Conservation (phyloP, 257 asterid genomes). For the Salvia splendens region DNA sequence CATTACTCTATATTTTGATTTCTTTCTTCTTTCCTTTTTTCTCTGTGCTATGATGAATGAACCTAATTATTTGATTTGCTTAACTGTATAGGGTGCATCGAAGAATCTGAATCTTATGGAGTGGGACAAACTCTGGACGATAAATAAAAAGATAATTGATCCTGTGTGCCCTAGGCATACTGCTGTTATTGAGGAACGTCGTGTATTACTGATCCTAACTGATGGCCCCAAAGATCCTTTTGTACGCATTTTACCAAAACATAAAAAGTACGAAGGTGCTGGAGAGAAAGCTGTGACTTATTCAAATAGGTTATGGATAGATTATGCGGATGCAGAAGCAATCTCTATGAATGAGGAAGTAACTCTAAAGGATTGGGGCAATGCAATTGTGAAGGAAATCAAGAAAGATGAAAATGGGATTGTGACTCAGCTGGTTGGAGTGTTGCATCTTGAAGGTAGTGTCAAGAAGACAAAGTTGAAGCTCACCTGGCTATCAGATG, state of each 20-base stretch:
- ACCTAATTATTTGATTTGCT: no score
- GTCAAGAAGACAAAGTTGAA: constrained; percentile 92
- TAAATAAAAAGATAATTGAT: constrained; percentile 87
- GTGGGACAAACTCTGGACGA: constrained; percentile 99
- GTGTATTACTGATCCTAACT: constrained; percentile 59
- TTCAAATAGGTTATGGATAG: constrained; percentile 76
- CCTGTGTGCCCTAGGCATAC: constrained; percentile 97
- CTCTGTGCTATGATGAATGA: background rate
- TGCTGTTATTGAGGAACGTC: constrained; percentile 66
- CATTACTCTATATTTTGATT: background rate
- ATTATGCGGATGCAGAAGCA: constrained; percentile 74
- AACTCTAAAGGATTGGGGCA: constrained; percentile 96
- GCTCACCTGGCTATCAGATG: constrained; percentile 87
- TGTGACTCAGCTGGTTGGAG: constrained; percentile 69
- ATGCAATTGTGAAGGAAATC: constrained; percentile 77
- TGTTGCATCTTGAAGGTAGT: constrained; percentile 82
- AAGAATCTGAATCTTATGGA: constrained; percentile 98
- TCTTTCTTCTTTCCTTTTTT: no score
- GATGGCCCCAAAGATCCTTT: constrained; percentile 79
- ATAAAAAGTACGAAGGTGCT: constrained; percentile 87
- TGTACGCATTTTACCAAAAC: constrained; percentile 72
- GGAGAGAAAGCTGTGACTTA: constrained; percentile 82
- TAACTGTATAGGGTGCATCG: constrained; percentile 78
- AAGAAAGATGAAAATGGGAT: constrained; percentile 72
- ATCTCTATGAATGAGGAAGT: constrained; percentile 80